These are phyloP conservation scores for Trebouxiophyceae sp. DNA, from an alignment of 163 green algal genomes.

Conservation along the genomic window DNA sequence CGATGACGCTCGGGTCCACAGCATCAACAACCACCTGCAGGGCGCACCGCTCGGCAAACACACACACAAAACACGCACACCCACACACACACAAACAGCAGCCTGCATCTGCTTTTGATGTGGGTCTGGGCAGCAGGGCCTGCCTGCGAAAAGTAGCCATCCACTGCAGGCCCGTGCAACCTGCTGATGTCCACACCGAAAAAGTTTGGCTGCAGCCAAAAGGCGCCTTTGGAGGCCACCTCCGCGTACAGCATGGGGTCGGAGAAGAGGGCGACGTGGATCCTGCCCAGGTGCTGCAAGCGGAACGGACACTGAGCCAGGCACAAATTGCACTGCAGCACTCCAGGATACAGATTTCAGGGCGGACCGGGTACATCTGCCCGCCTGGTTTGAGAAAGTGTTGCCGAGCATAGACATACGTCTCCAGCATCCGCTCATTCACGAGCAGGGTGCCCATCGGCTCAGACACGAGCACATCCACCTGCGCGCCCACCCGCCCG, in stretches of 20 bases:
- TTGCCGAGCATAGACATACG: constrained; percentile 84
- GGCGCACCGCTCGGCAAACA: not conserved
- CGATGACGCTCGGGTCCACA: constrained; percentile 72
- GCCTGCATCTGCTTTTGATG: no score
- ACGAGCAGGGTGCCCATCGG: constrained; percentile 95
- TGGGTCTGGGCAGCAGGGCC: no score
- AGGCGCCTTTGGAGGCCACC: constrained; percentile 65
- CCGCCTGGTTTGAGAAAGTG: constrained; percentile 85
- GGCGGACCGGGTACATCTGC: constrained; percentile 81
- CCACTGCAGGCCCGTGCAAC: constrained; percentile 56
- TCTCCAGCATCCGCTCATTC: constrained; percentile 97
- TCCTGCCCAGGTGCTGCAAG: constrained; percentile 42
- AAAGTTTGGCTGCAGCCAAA: constrained; percentile 79
- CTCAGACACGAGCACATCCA: constrained; percentile 69
- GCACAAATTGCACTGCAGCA: no score
- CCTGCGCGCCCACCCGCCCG: constrained; percentile 5
- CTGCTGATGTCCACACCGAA: constrained; percentile 79
- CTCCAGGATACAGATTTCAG: no score
- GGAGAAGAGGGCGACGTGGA: constrained; percentile 74
- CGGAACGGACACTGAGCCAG: no score
- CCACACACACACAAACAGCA: no score
- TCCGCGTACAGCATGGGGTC: constrained; percentile 79
- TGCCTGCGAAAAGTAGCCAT: constrained; percentile 83
- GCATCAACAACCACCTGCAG: constrained; percentile 87
- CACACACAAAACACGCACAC: no score